Percentiles rank a stretch among this genome's conserved stretches.
These are phyloP conservation scores for Begonia masoniana DNA, from an alignment of 306 rosid genomes.

Conservation along the genomic window DNA sequence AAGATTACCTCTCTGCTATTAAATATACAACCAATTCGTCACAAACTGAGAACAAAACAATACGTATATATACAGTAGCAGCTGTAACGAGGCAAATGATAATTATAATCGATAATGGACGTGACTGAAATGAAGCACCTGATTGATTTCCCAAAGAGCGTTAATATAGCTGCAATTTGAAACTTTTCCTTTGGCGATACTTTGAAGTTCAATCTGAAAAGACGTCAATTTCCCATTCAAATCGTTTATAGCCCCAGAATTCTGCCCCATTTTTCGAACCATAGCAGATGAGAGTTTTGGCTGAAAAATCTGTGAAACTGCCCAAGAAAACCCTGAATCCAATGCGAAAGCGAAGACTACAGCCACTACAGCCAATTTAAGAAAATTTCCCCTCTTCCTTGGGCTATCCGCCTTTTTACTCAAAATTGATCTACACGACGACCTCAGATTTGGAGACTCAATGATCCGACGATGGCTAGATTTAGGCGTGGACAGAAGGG, in stretches of 20 bases:
- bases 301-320: conserved; percentile 20
- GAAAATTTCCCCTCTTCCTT: conserved; percentile 6
- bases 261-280: conserved; percentile 35
- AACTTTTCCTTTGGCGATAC: conserved; percentile 27
- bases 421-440: conserved; percentile 16
- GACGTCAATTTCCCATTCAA: conserved; percentile 53
- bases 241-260: conserved; percentile 25
- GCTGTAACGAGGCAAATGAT: neutral
- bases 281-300: conserved; percentile 31
- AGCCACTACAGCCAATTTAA: conserved; percentile 16
- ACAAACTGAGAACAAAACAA: no score
- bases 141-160: conserved; percentile 44
- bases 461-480: conserved; percentile 11
- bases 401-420: conserved; percentile 5
- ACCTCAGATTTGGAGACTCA: conserved; percentile 19
- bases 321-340: conserved; percentile 19
- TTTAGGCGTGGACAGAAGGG: conserved; percentile 35
- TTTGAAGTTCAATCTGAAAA: conserved; percentile 43
- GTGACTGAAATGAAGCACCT: conserved; percentile 27
- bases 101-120: neutral
- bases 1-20: conserved; percentile 49
- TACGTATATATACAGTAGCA: no score
- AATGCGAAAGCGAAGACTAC: conserved; percentile 30
- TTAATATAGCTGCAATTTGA: conserved; percentile 48
- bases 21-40: neutral